Conservation (phyloP, 371 early-diverging fungal species). For the Dinochytrium kinnereticum region DNA sequence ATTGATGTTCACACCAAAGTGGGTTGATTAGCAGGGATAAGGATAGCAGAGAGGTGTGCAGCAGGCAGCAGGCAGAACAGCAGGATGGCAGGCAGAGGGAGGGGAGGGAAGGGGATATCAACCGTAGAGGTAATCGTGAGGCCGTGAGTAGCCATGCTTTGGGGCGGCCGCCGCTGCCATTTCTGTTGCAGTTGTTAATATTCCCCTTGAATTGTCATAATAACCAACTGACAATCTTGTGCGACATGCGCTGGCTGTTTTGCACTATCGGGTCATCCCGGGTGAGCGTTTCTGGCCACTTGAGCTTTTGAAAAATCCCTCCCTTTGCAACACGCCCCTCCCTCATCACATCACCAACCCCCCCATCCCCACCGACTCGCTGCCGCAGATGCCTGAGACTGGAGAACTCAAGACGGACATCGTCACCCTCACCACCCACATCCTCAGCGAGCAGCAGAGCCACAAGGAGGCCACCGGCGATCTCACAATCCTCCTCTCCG, state of each 20-base stretch:
- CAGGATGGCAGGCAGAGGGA: neutral
- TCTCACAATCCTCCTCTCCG: slow-evolving; percentile 85
- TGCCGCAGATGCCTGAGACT: neutral
- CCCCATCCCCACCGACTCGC: neutral
- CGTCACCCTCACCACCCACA: slow-evolving; percentile 91
- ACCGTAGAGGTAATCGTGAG: slow-evolving; percentile 59
- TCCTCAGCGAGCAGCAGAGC: slow-evolving; percentile 86
- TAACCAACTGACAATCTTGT: too few relatives aligned
- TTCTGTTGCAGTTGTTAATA: too few relatives aligned
- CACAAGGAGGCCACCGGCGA: slow-evolving; percentile 92
- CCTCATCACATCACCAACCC: slow-evolving; percentile 12
- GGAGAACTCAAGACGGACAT: slow-evolving; percentile 78
- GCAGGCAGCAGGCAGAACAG: neutral
- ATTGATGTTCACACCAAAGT: neutral
- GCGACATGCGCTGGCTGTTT: too few relatives aligned
- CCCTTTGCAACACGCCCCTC: neutral
- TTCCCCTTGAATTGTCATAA: too few relatives aligned
- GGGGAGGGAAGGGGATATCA: neutral
- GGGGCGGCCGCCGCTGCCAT: neutral
- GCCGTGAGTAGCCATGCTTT: slow-evolving; percentile 26
- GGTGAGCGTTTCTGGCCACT: too few relatives aligned
- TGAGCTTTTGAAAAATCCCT: neutral
- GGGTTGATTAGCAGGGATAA: neutral
- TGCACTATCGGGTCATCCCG: too few relatives aligned
- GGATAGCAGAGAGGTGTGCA: neutral